A percentile compares a stretch with the other conserved stretches of the same genome.
phyloP scores from a whole-genome alignment of 768 basidiomycete genomes.

The Lactarius quietus region DNA sequence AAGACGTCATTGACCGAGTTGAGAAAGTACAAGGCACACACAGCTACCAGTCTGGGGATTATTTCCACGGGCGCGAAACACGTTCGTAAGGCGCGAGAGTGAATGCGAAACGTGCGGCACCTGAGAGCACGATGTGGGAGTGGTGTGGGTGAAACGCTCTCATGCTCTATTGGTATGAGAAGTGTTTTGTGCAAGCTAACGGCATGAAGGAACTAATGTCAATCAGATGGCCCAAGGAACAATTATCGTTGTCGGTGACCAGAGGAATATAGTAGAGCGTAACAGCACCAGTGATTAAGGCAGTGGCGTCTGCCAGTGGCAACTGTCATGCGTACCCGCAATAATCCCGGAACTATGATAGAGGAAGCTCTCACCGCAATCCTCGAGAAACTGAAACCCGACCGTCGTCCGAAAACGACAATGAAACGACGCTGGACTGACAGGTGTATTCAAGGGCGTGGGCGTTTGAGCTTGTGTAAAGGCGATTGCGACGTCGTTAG shows the following conservation, averaged over 20 bases:
- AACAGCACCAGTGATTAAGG: background rate
- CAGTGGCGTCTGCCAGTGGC: background rate
- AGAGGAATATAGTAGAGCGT: background rate
- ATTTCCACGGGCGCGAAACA: background rate
- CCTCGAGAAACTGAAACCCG: conserved; percentile 5
- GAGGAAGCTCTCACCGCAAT: background rate
- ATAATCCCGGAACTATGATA: background rate
- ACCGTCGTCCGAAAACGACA: background rate
- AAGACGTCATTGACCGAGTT: background rate
- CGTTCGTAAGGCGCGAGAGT: background rate
- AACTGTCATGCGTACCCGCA: background rate
- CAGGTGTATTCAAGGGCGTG: background rate
- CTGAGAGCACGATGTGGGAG: background rate
- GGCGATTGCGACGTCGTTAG: background rate
- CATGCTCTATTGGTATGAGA: background rate
- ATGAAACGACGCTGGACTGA: background rate
- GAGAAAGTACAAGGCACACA: background rate
- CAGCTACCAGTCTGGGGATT: background rate
- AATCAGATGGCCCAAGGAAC: background rate
- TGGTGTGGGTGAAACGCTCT: background rate
- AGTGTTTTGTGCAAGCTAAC: background rate
- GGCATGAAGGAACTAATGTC: background rate
- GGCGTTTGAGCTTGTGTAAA: background rate
- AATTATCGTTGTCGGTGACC: background rate
- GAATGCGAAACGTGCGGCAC: background rate